Evolutionary conservation across 2,329 filamentous ascomycete species (phyloP).

Genomic region (Orbilia ellipsospora): DNA sequence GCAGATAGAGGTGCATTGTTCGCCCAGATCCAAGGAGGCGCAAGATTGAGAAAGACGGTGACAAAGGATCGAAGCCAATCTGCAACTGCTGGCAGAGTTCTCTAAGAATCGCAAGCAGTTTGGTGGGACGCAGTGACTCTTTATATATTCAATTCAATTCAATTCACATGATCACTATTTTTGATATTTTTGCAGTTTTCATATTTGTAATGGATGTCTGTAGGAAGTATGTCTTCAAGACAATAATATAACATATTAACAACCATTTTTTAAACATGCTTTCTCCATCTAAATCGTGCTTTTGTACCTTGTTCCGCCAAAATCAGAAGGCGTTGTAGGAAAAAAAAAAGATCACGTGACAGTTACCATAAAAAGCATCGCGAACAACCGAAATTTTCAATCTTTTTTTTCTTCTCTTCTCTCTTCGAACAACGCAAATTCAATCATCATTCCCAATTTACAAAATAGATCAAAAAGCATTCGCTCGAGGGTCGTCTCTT

Average conservation of each 20-base stretch:
- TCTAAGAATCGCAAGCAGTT: constrained; percentile 57
- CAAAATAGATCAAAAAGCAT: constrained; percentile 54
- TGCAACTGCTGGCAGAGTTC: constrained; percentile 79
- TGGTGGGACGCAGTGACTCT: no score
- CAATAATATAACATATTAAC: no score
- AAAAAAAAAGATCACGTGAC: constrained; percentile 8
- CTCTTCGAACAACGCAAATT: constrained; percentile 53
- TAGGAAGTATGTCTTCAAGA: no score
- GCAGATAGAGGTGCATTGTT: constrained; percentile 70
- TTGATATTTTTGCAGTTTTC: no score
- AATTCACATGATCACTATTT: no score
- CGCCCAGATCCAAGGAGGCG: constrained; percentile 84
- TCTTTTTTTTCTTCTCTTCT: constrained; percentile 20
- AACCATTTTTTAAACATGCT: no score
- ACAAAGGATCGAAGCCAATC: constrained; percentile 87
- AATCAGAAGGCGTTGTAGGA: background rate
- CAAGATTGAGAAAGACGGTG: constrained; percentile 81
- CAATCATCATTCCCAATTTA: constrained; percentile 50
- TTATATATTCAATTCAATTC: no score
- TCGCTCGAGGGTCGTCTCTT: constrained; percentile 36
- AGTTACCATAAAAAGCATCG: constrained; percentile 21
- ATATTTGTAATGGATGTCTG: no score
- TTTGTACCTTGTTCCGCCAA: no score
- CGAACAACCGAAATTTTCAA: constrained; percentile 17
- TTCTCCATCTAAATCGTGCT: no score